phyloP scores from a whole-genome alignment of 2,329 filamentous ascomycete genomes.

The Apiospora pterosperma region DNA sequence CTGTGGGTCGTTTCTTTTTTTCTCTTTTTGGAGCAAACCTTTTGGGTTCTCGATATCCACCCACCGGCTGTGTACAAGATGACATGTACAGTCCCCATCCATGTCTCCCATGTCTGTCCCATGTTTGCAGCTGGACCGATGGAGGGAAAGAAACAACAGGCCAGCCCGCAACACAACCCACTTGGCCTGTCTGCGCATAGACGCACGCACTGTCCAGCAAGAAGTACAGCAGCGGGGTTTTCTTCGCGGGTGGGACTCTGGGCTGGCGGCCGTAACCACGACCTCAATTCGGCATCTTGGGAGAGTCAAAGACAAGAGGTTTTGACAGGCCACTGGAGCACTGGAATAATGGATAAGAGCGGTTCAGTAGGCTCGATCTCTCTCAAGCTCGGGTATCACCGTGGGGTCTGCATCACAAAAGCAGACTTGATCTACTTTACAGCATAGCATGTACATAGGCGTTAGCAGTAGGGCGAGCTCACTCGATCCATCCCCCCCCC shows the following conservation, averaged over 20 bases:
- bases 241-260: background rate
- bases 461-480: too few species aligned
- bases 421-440: background rate
- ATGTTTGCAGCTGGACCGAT: conserved; percentile 1
- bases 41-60: background rate
- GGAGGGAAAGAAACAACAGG: conserved; percentile 1
- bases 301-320: background rate
- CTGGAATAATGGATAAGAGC: background rate
- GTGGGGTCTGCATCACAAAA: conserved; percentile 6
- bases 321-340: conserved; percentile 1
- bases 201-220: background rate
- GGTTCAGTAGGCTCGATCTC: conserved; percentile 3
- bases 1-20: conserved; percentile 2
- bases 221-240: background rate
- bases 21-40: conserved; percentile 6
- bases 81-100: background rate
- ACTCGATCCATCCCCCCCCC: background rate
- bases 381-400: conserved; percentile 7
- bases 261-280: background rate
- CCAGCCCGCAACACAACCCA: background rate
- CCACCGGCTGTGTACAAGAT: background rate
- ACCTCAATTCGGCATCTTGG: conserved; percentile 1
- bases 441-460: background rate
- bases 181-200: background rate
- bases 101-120: conserved; percentile 3